Base-by-base conservation (phyloP, 2,329 filamentous ascomycete genomes). In the Eutypella sp. region DNA sequence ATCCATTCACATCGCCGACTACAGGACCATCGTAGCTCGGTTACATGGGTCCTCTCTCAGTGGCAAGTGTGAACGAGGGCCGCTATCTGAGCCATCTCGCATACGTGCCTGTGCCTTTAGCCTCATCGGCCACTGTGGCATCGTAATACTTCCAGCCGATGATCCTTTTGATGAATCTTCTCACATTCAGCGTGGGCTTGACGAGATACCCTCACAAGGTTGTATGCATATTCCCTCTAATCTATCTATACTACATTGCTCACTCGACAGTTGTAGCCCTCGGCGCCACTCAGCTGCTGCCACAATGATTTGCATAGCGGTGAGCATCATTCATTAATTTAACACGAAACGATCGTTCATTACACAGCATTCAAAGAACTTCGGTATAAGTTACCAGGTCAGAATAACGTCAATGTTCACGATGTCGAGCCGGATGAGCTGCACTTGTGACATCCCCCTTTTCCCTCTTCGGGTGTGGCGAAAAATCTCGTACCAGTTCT, bases 251-350 rank as follows among this genome's bases (percentile, higher is more conserved):
- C 51, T 29, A 56, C 49, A 53, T 56, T 47, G 46, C 49, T 52
- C 48, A 51, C 46, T 47, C 50, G 48, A 44, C n/a, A n/a, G n/a
- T 48, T 53, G 49, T 47, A 51, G 49, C 40, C 47, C n/a, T 53
- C 53, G 50, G 54, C 53, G 50, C 56, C 55, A 56, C 51, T 51
- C 49, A 43, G 53, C 49, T 52, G 47, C 51, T 55, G 49, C 56
- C 49, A 52, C 53, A 50, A 52, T 54, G 54, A 51, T 50, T 48
- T 54, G 55, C 56, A 58, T 59, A 20, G 36, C 36, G 36, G 20
- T 39, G 36, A 22, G 9, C 11, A 22, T 20, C 5, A 39, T 23
- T 20, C 11, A 20, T 24, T 23, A 3, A 39, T 22, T 39, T 39
- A 39, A 24, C 10, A n/a, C 18, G 4, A 39, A 24, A 16, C 7